Base-by-base conservation (phyloP, 1,139 yeast genomes). In the Meyerozyma elateridarum region DNA sequence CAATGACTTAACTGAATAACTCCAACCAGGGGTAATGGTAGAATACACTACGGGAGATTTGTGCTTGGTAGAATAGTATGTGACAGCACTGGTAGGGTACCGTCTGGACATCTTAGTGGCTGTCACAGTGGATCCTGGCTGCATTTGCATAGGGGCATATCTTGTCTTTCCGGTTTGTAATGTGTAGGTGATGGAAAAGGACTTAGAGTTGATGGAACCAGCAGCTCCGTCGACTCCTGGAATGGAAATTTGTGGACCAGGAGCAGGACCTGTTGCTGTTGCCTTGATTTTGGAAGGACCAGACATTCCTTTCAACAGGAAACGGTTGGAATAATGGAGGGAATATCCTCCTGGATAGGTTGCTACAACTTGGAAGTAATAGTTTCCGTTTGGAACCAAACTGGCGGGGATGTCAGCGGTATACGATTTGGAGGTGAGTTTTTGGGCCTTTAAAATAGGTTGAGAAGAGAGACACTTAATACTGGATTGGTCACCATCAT, bases 131-230 rank as follows among this genome's bases (percentile, higher is more conserved):
- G 83, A 52, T 4, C 79, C 84, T 6, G 96, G 96, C 59, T 87
- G 95, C 37, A 66, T 56, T 59, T 87, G 96, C 95, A 88, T 87
- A 31, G 96, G 95, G 1, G 96, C 96, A 56, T 62, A 85, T 52
- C 85, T 70, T 2, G 82, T 73, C 31, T 43, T 56, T 22, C 94
- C 94, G 0, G 94, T 82, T 61, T 88, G 96, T 38, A 49, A 40
- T 2, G 88, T 73, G 57, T 87, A 88, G 4, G 88, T 69, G 6
- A 85, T 44, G 7, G 62, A 36, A 39, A 64, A 66, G 5, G 69
- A 62, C n/a, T 41, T 29, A 4, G 66, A 53, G 40, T 61, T 48
- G 30, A 54, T 30, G 18, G 53, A 41, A 8, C 56, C 51, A 11
- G 66, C 61, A 4, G 43, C 48, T 2, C 41, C 48, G 15, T 36